Evolutionary conservation across 2,329 filamentous ascomycete species (phyloP), one percentile per base, ranked within the genome.

Genomic region (Pseudogymnoascus sp.): DNA sequence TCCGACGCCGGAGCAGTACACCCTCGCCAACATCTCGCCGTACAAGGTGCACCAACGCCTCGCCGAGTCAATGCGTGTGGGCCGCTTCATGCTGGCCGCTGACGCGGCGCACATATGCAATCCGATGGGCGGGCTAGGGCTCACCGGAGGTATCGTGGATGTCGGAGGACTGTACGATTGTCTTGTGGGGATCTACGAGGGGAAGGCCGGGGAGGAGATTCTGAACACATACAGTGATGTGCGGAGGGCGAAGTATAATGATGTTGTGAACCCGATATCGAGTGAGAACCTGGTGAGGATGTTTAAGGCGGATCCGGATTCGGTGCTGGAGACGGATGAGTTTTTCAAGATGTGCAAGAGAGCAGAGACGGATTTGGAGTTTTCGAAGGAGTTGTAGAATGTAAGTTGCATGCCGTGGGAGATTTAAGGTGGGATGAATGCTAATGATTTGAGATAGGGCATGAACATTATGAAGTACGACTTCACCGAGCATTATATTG

Each of bases 231-330:
- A 78, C 63, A 72, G 71, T 22, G 71, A 74, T 60, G 66, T 77
- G 3, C 69, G 76, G 8, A 71, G 72, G 59, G 67, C 71, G 56
- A 76, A 74, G 40, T 78, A 72, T 67, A 65, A 70, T 3, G 70
- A 74, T 3, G 69, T 76, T 7, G 75, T 78, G 33, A 72, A 78
- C 64, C 75, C 76, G 1, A 70, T 75, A 33, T 78, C 76, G 6
- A 62, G 77, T 35, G 75, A 74, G 33, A 81, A 81, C 63, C 72
- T 78, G 60, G 68, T 69, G 2, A 70, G 76, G 3, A 62, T 78
- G 14, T 70, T 61, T 68, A 70, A 60, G 31, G 71, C 73, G 62
- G 74, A 78, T 64, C 70, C 74, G 0, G 71, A 77, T 28, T 72
- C 63, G 6, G 74, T 73, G 1, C 61, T 70, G 4, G 72, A 78